phyloP scores from a whole-genome alignment of 148 eudicot genomes.

The Vaccinium darrowii region DNA sequence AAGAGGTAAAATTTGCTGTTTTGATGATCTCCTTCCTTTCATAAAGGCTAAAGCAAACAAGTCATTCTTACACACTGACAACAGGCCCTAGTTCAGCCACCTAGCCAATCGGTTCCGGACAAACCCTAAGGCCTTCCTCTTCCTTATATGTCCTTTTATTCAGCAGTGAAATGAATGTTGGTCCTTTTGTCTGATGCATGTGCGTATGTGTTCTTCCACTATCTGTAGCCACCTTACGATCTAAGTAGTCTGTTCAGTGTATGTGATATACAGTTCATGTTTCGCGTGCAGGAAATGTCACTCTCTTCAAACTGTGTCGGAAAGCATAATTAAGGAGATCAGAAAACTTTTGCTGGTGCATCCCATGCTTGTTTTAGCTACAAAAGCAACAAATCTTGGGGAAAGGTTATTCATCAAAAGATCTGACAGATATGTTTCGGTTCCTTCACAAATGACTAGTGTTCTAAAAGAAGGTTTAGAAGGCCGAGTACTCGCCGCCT shows the following conservation, averaged over 20 bases:
- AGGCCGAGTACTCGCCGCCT: too few relatives aligned
- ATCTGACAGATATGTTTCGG: background rate
- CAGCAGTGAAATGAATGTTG: background rate
- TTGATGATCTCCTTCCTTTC: background rate
- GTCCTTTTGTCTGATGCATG: slow-evolving; percentile 3
- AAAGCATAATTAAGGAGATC: slow-evolving; percentile 68
- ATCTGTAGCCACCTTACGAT: background rate
- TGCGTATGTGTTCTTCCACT: background rate
- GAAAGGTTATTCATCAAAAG: slow-evolving; percentile 39
- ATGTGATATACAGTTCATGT: background rate
- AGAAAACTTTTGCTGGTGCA: slow-evolving; percentile 53
- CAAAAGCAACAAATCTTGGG: slow-evolving; percentile 58
- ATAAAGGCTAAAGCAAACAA: background rate
- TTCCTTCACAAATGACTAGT: background rate
- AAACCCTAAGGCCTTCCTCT: background rate
- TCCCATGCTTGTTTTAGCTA: slow-evolving; percentile 82
- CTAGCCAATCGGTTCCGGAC: background rate
- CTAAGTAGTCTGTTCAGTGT: background rate
- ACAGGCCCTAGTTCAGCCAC: background rate
- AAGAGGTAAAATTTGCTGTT: background rate
- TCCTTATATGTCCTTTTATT: background rate
- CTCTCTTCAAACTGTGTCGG: slow-evolving; percentile 72
- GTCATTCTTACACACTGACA: background rate
- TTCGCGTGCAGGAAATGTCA: slow-evolving; percentile 55
- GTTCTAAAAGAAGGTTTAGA: too few relatives aligned